Base-by-base conservation (phyloP, 2,329 filamentous ascomycete species). In the Juglanconis sp. region DNA sequence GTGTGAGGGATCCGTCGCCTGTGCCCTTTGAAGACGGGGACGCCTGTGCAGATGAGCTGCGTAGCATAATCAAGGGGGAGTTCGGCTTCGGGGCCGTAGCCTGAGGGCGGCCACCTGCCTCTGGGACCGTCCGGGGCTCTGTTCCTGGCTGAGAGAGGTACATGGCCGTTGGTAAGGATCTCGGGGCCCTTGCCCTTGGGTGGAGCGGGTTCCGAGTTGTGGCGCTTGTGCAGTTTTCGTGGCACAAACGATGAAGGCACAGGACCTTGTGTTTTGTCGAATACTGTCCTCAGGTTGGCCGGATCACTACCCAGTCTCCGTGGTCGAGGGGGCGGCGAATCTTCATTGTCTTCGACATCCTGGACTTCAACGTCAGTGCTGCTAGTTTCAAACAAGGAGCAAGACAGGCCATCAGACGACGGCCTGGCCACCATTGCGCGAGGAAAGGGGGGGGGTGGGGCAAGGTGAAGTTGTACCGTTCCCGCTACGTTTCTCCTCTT, bases 1-100 rank as follows among this genome's bases (percentile, higher is more conserved):
- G 77, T 78, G 64, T 87, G 83, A 7, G 84, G 79, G 46, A 87
- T 78, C 4, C 77, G 68, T 44, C 77, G 75, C 67, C 78, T 81
- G 68, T 82, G 78, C 24, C 86, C 86, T 59, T 77, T 81, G 70
- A 84, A 81, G 2, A 77, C 75, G 4, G 85, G 82, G 2, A 81
- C 84, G 5, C 86, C 86, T 7, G 79, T 76, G n/a, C 78, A 77
- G 63, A 88, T 83, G 60, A 86, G 75, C 53, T 84, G 79, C 73
- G 81, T 79, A 9, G 85, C 86, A 52, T 80, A 78, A 48, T 76
- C 77, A 15, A 82, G 78, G 1, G 79, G 73, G 8, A 88, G 75
- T 62, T 83, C 79, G 42, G 82, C 80, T 31, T 77, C 70, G 48
- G 69, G 73, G 10, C 76, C 73, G 52, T 85, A 71, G 53, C 79